Evolutionary conservation across 352 stramenopile species (phyloP), one percentile per base, ranked within the genome.

Genomic region (Globisporangium splendens): DNA sequence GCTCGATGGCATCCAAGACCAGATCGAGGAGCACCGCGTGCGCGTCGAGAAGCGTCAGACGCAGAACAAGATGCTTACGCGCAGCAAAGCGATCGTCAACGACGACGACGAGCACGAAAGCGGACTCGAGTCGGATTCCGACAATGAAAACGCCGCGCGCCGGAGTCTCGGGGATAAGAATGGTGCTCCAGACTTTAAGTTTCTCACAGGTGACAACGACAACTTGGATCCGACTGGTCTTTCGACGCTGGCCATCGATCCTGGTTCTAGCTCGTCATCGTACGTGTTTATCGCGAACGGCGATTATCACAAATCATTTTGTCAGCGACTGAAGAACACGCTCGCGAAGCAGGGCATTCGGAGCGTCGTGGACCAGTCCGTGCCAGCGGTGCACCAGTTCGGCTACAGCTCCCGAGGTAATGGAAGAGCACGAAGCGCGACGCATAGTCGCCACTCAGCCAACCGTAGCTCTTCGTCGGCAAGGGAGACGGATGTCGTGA

Each of bases 221-320:
- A 38, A 39, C 22, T 54, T 59, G 28, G 20, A 15, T 8, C 49
- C 4, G 2, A 1, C 15, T 12, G 21, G 38, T 33, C 20, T 12
- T 14, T 21, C n/a, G 14, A 18, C 21, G 15, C 21, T 54, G 42
- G 52, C 39, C 20, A 13, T 56, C 11, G 33, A 43, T 42, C 33
- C 31, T 2, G 18, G 13, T 18, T 59, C 50, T 1, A 35, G 72
- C 6, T 88, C 50, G 5, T 43, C 39, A 0, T 46, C 75, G 20
- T 90, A 83, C 50, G 76, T 95, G 20, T 93, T 89, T 46, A 86
- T 95, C 39, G 74, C 74, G 0, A 82, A 93, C 43, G 83, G 81
- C 15, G 83, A 93, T 64, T 90, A 74, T 54, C 83, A 95, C 46
- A 58, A 67, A 39, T 67, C 72, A 3, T 93, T 95, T 58, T 90